A percentile compares a stretch with the other conserved stretches of the same genome.
These are phyloP conservation scores for Annulohypoxylon stygium DNA, from an alignment of 495 filamentous ascomycete species.

Conservation along the genomic window DNA sequence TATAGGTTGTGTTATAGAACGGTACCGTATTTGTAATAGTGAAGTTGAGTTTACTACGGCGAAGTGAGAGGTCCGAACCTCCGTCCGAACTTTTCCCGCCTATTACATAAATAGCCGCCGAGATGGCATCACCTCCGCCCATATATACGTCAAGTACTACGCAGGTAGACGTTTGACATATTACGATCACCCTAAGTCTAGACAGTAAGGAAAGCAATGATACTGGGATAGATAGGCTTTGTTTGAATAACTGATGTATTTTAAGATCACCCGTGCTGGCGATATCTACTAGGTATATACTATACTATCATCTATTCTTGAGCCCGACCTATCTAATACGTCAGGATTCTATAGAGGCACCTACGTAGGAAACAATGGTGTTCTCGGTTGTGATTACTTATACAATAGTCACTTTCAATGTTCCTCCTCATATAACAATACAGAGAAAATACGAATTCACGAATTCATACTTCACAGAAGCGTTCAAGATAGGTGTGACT, in stretches of 20 bases:
- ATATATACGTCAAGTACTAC: neutral
- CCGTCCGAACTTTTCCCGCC: constrained; percentile 40
- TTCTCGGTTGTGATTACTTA: neutral
- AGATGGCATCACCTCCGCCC: constrained; percentile 7
- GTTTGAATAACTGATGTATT: neutral
- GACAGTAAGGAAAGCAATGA: neutral
- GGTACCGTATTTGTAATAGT: neutral
- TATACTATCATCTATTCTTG: neutral
- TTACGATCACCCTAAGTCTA: neutral
- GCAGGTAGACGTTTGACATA: neutral
- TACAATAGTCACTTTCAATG: neutral
- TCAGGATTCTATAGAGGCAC: neutral
- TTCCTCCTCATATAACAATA: neutral
- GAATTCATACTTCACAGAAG: constrained; percentile 1
- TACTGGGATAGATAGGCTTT: neutral
- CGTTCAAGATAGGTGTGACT: neutral
- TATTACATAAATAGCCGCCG: constrained; percentile 3
- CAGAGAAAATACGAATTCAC: constrained; percentile 2
- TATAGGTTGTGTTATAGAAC: neutral
- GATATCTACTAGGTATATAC: neutral
- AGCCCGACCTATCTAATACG: neutral
- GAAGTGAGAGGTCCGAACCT: constrained; percentile 4
- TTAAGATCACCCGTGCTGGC: neutral
- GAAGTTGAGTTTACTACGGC: constrained; percentile 15
- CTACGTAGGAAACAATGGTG: neutral